These are phyloP conservation scores for Cryptococcus neoformans DNA, from an alignment of 1,284 basidiomycete genomes.

Conservation along the genomic window DNA sequence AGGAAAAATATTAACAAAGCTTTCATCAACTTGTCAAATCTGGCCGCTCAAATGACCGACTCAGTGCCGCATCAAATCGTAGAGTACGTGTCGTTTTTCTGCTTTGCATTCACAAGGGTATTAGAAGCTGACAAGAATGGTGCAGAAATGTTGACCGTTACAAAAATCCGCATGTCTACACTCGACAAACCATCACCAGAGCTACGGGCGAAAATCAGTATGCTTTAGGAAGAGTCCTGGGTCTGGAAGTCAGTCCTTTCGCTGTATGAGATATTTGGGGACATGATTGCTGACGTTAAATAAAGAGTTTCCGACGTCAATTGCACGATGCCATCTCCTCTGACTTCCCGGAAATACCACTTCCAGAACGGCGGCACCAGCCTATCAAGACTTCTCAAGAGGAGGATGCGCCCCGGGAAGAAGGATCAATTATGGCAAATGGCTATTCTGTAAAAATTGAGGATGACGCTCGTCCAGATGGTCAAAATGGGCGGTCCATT, in stretches of 20 bases:
- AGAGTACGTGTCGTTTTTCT: conserved; percentile 26
- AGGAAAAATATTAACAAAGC: conserved; percentile 34
- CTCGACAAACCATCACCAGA: conserved; percentile 14
- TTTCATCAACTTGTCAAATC: conserved; percentile 23
- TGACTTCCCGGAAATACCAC: conserved; percentile 35
- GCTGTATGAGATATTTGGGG: neutral
- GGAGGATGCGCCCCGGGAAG: neutral
- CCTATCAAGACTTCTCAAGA: conserved; percentile 4
- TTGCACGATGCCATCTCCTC: conserved; percentile 26
- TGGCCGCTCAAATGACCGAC: conserved; percentile 32
- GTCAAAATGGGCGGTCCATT: neutral
- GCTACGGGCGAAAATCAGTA: conserved; percentile 47
- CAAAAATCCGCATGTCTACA: conserved; percentile 19
- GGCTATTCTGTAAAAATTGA: neutral
- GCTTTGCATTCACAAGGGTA: neutral
- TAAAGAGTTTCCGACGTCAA: conserved; percentile 39
- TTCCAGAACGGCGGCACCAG: conserved; percentile 36
- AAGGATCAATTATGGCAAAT: neutral
- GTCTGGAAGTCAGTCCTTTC: conserved; percentile 37
- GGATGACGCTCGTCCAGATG: neutral
- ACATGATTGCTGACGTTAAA: neutral
- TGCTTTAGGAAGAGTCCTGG: conserved; percentile 38
- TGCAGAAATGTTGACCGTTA: conserved; percentile 10
- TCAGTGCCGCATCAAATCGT: conserved; percentile 37
- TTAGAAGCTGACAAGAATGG: neutral